phyloP scores from a whole-genome alignment of 148 eudicot genomes.

The Suaeda aralocaspica region DNA sequence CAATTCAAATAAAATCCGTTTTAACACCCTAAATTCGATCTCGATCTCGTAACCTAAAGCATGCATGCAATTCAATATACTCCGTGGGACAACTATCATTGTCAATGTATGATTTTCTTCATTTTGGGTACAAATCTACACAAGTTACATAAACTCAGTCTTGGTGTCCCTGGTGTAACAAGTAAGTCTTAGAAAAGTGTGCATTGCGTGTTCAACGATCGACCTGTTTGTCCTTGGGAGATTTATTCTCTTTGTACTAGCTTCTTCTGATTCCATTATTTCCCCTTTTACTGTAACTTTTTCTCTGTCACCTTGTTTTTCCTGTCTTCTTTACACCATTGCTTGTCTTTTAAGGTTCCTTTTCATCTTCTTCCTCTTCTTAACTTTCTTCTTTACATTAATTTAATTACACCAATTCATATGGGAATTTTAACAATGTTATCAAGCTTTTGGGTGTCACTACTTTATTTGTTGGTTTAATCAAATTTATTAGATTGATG shows the following conservation, averaged over 20 bases:
- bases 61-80: too few species aligned
- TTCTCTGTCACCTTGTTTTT: not conserved
- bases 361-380: conserved; percentile 2
- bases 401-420: not conserved
- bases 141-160: not conserved
- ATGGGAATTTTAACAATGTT: not conserved
- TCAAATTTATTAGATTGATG: not conserved
- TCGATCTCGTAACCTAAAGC: too few species aligned
- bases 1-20: too few species aligned
- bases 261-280: not conserved
- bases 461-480: not conserved
- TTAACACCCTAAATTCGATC: too few species aligned
- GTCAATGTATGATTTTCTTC: not conserved
- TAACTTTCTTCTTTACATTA: too few species aligned
- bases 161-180: not conserved
- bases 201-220: conserved; percentile 30
- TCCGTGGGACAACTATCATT: conserved; percentile 14
- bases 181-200: conserved; percentile 8
- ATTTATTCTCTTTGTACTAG: conserved; percentile 9
- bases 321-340: conserved; percentile 23
- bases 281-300: not conserved
- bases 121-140: conserved; percentile 14
- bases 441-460: not conserved
- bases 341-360: conserved; percentile 27
- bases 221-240: not conserved